These are phyloP conservation scores for Diutina sp. DNA, from an alignment of 1,139 yeast genomes.

Conservation along the genomic window DNA sequence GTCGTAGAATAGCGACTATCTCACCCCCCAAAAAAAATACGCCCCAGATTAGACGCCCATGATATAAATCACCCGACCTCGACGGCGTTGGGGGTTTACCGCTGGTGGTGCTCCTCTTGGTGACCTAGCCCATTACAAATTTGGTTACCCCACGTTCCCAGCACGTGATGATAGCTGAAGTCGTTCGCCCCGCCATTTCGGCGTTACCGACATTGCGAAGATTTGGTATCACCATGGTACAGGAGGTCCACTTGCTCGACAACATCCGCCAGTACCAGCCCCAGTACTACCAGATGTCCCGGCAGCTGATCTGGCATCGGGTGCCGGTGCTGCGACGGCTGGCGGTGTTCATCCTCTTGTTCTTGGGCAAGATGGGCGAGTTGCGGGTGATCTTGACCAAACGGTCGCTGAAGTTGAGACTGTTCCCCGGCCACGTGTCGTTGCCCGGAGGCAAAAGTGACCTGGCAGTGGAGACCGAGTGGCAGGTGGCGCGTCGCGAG, in stretches of 20 bases:
- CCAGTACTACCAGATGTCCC: conserved; percentile 14
- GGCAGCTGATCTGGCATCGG: conserved; percentile 41
- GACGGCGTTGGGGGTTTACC: neutral
- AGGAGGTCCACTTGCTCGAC: conserved; percentile 2
- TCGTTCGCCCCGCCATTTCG: neutral
- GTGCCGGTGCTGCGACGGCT: conserved; percentile 56
- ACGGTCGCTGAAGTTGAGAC: conserved; percentile 53
- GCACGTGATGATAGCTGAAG: neutral
- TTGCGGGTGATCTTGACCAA: conserved; percentile 66
- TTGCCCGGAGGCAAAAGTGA: conserved; percentile 89
- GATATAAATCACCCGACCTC: neutral
- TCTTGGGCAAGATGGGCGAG: conserved; percentile 62
- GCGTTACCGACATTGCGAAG: neutral
- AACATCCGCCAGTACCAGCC: conserved; percentile 14
- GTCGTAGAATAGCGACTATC: neutral
- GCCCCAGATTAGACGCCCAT: neutral
- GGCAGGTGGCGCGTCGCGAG: conserved; percentile 69
- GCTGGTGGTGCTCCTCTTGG: neutral
- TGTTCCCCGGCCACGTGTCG: conserved; percentile 80
- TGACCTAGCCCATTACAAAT: neutral
- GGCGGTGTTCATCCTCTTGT: conserved; percentile 60
- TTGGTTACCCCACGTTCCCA: neutral
- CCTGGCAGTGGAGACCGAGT: conserved; percentile 46
- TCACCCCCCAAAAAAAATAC: neutral
- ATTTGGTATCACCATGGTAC: conserved; percentile 2